Conservation (phyloP, 2,329 filamentous ascomycete genomes). For the Claviceps pazoutovae region DNA sequence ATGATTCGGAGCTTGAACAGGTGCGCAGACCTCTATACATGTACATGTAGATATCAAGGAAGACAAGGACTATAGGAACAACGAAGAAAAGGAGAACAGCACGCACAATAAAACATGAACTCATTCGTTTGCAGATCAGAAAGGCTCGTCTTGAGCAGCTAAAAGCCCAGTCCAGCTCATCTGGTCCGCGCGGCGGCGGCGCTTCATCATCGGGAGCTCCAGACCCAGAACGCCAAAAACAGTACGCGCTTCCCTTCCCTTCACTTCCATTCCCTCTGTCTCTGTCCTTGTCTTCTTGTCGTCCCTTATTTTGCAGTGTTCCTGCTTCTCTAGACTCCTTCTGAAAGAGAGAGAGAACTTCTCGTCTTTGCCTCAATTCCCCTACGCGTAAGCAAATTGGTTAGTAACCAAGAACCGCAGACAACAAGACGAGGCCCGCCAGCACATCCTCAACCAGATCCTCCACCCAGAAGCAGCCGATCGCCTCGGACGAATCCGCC, state of each 20-base stretch:
- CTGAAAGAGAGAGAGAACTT: too few species aligned
- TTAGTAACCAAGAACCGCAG: constrained; percentile 13
- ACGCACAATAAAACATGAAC: neutral
- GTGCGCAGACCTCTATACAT: constrained; percentile 9
- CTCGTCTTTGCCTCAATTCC: too few species aligned
- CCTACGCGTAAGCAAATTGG: too few species aligned
- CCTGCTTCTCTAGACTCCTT: neutral
- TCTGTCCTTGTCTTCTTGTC: neutral
- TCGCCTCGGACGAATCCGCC: constrained; percentile 80
- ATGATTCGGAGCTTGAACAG: constrained; percentile 30
- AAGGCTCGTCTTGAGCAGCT: constrained; percentile 88
- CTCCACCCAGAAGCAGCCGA: constrained; percentile 88
- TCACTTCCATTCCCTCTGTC: too few species aligned
- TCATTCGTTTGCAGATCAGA: constrained; percentile 49
- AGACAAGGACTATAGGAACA: neutral
- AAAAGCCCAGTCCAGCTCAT: constrained; percentile 52
- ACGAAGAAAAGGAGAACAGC: neutral
- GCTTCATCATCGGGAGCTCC: constrained; percentile 24
- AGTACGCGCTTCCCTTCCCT: constrained; percentile 14
- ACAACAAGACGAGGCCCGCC: constrained; percentile 53
- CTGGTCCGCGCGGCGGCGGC: constrained; percentile 25
- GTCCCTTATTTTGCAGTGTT: neutral
- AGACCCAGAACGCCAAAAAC: constrained; percentile 47
- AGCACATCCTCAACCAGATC: constrained; percentile 76
- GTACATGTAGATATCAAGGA: neutral